Evolutionary conservation across 176 grass and related monocot genomes (phyloP).

Genomic region (Hordeum marinum): DNA sequence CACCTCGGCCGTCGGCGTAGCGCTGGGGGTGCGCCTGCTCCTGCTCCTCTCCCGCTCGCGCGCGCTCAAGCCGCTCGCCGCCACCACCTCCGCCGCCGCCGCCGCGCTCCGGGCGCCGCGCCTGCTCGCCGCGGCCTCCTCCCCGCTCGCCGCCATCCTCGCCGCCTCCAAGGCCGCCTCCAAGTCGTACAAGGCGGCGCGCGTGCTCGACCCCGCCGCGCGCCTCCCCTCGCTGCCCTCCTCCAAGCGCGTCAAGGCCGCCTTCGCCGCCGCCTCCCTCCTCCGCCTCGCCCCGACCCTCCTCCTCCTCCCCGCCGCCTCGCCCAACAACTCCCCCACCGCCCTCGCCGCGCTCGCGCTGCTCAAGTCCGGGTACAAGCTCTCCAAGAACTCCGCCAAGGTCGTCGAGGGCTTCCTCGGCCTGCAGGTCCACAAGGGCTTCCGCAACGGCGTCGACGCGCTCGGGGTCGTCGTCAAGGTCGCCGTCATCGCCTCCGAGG

Average conservation of each 20-base stretch:
- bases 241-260: slow-evolving; percentile 53
- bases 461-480: slow-evolving; percentile 73
- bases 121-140: slow-evolving; percentile 31
- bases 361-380: slow-evolving; percentile 63
- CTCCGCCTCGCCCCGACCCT: slow-evolving; percentile 47
- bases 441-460: slow-evolving; percentile 48
- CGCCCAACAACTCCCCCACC: slow-evolving; percentile 7
- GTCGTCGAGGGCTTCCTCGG: slow-evolving; percentile 82
- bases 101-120: slow-evolving; percentile 59
- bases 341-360: slow-evolving; percentile 44
- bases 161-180: slow-evolving; percentile 70
- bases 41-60: slow-evolving; percentile 42
- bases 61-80: slow-evolving; percentile 58
- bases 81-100: slow-evolving; percentile 51
- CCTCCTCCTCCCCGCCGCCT: slow-evolving; percentile 28
- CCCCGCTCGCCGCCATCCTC: slow-evolving; percentile 51
- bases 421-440: slow-evolving; percentile 72
- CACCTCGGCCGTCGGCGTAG: slow-evolving; percentile 49
- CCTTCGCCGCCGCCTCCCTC: slow-evolving; percentile 50
- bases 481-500: slow-evolving; percentile 53
- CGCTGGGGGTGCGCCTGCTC: slow-evolving; percentile 40
- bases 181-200: slow-evolving; percentile 77
- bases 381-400: slow-evolving; percentile 75
- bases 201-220: slow-evolving; percentile 37
- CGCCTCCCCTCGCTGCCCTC: slow-evolving; percentile 24